Evolutionary conservation across 2,329 filamentous ascomycete species (phyloP).

Genomic region (Huntiella bhutanensis): DNA sequence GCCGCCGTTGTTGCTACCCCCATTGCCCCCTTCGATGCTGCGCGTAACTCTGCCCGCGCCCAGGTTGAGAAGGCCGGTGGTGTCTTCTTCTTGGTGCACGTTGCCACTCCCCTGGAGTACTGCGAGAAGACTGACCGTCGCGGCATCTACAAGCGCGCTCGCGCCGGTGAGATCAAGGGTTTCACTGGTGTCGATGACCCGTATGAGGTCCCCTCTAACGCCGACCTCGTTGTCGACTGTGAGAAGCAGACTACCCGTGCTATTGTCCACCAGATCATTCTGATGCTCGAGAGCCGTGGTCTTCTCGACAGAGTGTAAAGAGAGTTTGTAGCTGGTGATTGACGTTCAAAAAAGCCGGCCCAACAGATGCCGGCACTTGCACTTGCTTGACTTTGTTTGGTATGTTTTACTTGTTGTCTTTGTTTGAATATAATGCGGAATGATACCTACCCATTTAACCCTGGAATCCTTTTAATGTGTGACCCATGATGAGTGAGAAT

Average conservation of each 20-base stretch:
- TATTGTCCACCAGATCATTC: conserved; percentile 89
- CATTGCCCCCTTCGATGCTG: conserved; percentile 78
- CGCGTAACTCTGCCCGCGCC: conserved; percentile 60
- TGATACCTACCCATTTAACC: conserved; percentile 3
- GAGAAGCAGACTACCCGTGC: conserved; percentile 78
- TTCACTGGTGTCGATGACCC: conserved; percentile 98
- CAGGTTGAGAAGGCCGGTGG: conserved; percentile 64
- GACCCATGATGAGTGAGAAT: too few species aligned
- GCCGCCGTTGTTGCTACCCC: conserved; percentile 91
- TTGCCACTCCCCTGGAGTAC: conserved; percentile 79
- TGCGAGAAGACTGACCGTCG: conserved; percentile 89
- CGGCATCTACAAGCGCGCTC: conserved; percentile 70
- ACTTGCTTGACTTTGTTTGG: neutral
- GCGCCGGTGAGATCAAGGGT: conserved; percentile 82
- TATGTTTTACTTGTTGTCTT: neutral
- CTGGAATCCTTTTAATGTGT: neutral
- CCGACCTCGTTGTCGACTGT: conserved; percentile 68
- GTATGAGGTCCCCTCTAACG: conserved; percentile 68
- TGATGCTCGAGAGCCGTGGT: conserved; percentile 77
- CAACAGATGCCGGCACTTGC: neutral
- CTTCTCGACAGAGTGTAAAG: conserved; percentile 52
- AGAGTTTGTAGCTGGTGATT: neutral
- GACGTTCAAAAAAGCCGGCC: neutral
- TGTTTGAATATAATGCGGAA: conserved; percentile 9
- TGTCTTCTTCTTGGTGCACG: conserved; percentile 87